Base-by-base conservation (phyloP, 2,329 filamentous ascomycete species). In the Ceratocystis diversiconidia region DNA sequence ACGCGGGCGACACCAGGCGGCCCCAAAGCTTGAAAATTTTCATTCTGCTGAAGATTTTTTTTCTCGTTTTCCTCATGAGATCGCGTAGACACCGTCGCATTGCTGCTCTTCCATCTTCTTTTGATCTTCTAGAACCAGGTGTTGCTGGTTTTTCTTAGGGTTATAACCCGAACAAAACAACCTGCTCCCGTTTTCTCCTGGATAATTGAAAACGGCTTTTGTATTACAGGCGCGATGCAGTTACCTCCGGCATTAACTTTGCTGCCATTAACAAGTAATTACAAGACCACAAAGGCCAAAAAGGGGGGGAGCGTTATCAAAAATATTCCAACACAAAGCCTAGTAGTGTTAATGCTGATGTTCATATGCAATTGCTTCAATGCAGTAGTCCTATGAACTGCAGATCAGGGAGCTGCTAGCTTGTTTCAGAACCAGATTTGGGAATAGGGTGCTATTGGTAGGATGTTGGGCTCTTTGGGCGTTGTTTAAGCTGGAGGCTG, bases 21-120 rank as follows among this genome's bases (percentile, higher is more conserved):
- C 55, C 55, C 55, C 55, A 30, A 59, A 36, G 55, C 19, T 32
- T 17, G 55, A 59, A 59, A 59, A 36, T 59, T 59, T 59, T 59
- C 5, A 36, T 30, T 30, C 30, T n/a, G 17, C 8, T 30, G 25
- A 15, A n/a, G 10, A 19, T 17, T 36, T 59, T 59, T 36, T 52
- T 25, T 19, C 46, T 48, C 19, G 46, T 19, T 10, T 48, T 5
- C 36, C 10, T 4, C 10, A 12, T 41, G 36, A 41, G 3, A 12
- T 0, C 10, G 10, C 10, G 0, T 15, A 12, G 36, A 15, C 3
- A 41, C 1, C 3, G 36, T 5, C 1, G 1, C 36, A 41, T 41
- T 41, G 46, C n/a, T 48, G 17, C 5, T 4, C 19, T 3, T 28
- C 5, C 12, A 5, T 52, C 22, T 52, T 52, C 7, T 22, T 25